These are phyloP conservation scores for Fusarium cyanostomum DNA, from an alignment of 2,329 filamentous ascomycete species.

Conservation along the genomic window DNA sequence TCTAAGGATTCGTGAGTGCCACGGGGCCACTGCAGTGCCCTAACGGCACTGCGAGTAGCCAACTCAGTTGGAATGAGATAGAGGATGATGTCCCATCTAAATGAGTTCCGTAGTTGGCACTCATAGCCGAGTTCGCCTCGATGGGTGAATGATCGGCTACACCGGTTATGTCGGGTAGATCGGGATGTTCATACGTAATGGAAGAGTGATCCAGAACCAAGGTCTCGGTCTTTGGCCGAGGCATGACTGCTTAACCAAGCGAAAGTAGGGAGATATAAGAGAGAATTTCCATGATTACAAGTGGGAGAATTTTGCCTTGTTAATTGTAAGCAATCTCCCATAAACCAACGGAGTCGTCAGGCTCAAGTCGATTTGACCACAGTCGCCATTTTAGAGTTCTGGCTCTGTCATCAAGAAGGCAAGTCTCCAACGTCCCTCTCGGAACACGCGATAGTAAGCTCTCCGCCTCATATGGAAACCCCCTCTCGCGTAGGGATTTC, in stretches of 20 bases:
- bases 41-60: too few relatives aligned
- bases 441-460: too few relatives aligned
- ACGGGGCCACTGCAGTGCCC: too few relatives aligned
- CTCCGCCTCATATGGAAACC: too few relatives aligned
- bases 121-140: background rate
- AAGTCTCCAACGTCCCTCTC: too few relatives aligned
- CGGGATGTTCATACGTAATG: constrained; percentile 5
- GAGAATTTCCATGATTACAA: background rate
- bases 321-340: too few relatives aligned
- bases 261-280: background rate
- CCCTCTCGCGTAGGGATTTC: too few relatives aligned
- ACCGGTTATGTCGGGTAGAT: constrained; percentile 20
- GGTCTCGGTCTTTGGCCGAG: constrained; percentile 11
- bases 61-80: too few relatives aligned
- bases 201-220: background rate
- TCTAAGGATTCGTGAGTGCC: too few relatives aligned
- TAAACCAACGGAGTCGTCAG: background rate
- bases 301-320: background rate
- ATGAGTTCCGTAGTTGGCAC: background rate
- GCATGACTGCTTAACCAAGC: background rate
- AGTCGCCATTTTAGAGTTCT: background rate
- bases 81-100: too few relatives aligned
- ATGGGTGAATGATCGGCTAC: background rate
- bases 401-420: background rate
- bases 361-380: too few relatives aligned